Evolutionary conservation across 108 stramenopile genomes (phyloP).

Genomic region (Cyclostephanos invisitatus): DNA sequence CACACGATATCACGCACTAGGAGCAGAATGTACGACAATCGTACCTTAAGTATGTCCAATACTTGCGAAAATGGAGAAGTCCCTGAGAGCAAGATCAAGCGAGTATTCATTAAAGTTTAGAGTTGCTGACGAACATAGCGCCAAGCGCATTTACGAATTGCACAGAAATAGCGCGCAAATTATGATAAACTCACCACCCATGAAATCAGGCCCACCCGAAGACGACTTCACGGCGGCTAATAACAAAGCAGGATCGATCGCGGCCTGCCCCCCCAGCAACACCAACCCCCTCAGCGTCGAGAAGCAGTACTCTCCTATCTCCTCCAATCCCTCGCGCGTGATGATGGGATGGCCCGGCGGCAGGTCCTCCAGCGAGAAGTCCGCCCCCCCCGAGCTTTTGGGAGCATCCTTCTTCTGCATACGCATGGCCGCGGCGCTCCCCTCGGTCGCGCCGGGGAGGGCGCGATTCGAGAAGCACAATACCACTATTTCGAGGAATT

Average conservation of each 20-base stretch:
- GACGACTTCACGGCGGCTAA: slow-evolving; percentile 44
- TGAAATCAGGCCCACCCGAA: slow-evolving; percentile 22
- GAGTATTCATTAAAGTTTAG: neutral
- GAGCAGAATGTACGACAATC: neutral
- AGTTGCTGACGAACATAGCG: neutral
- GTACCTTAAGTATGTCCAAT: slow-evolving; percentile 70
- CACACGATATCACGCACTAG: neutral
- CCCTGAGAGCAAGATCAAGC: slow-evolving; percentile 26
- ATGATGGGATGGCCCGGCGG: slow-evolving; percentile 90
- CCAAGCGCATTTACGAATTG: neutral
- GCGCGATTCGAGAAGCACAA: slow-evolving; percentile 79
- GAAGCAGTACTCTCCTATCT: slow-evolving; percentile 88
- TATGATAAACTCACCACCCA: slow-evolving; percentile 42
- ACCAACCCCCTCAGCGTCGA: slow-evolving; percentile 75
- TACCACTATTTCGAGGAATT: slow-evolving; percentile 88
- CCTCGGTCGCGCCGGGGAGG: slow-evolving; percentile 45
- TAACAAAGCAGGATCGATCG: slow-evolving; percentile 74
- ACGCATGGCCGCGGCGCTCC: slow-evolving; percentile 41
- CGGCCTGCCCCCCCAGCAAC: slow-evolving; percentile 81
- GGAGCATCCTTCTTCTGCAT: slow-evolving; percentile 44
- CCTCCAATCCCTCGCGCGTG: slow-evolving; percentile 81
- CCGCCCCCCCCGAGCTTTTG: slow-evolving; percentile 58
- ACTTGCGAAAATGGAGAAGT: slow-evolving; percentile 66
- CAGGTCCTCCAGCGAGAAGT: slow-evolving; percentile 86
- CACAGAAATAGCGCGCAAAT: neutral